phyloP scores from a whole-genome alignment of 2,329 filamentous ascomycete genomes.

The Fusarium miscanthi region DNA sequence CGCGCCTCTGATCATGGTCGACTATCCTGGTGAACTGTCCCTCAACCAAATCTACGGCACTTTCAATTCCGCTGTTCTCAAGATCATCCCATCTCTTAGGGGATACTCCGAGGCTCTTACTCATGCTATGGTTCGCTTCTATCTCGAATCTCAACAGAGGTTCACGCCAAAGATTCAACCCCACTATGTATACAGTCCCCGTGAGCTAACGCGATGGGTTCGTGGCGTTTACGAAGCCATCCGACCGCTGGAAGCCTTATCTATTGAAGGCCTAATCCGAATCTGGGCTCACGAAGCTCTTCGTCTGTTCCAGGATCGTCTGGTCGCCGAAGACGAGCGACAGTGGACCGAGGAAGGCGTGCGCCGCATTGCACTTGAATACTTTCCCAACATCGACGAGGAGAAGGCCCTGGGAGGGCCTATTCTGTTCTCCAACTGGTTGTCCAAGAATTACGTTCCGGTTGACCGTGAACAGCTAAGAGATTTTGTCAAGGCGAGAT shows the following conservation, averaged over 20 bases:
- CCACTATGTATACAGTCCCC: conserved; percentile 98
- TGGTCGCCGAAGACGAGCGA: conserved; percentile 93
- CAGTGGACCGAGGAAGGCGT: conserved; percentile 95
- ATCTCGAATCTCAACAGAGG: conserved; percentile 90
- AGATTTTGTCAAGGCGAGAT: conserved; percentile 95
- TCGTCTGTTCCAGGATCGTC: conserved; percentile 94
- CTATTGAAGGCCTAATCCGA: conserved; percentile 89
- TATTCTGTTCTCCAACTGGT: conserved; percentile 98
- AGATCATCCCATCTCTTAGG: conserved; percentile 94
- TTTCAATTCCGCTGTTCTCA: conserved; percentile 95
- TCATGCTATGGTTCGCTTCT: conserved; percentile 97
- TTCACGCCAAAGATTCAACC: conserved; percentile 98
- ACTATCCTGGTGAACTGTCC: conserved; percentile 96
- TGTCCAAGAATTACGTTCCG: conserved; percentile 97
- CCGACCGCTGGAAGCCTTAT: conserved; percentile 85
- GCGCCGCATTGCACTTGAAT: conserved; percentile 84
- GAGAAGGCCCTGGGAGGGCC: conserved; percentile 88
- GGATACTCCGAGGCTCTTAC: conserved; percentile 95
- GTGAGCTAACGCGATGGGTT: conserved; percentile 97
- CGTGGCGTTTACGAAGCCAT: conserved; percentile 98
- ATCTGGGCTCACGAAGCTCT: conserved; percentile 99
- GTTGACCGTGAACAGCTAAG: conserved; percentile 95
- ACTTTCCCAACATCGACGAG: conserved; percentile 96
- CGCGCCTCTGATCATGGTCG: conserved; percentile 99
- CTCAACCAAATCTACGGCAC: conserved; percentile 98